Percentiles rank a stretch among this genome's conserved stretches.
These are phyloP conservation scores for Tremellales sp. DNA, from an alignment of 1,284 basidiomycete genomes.

Conservation along the genomic window DNA sequence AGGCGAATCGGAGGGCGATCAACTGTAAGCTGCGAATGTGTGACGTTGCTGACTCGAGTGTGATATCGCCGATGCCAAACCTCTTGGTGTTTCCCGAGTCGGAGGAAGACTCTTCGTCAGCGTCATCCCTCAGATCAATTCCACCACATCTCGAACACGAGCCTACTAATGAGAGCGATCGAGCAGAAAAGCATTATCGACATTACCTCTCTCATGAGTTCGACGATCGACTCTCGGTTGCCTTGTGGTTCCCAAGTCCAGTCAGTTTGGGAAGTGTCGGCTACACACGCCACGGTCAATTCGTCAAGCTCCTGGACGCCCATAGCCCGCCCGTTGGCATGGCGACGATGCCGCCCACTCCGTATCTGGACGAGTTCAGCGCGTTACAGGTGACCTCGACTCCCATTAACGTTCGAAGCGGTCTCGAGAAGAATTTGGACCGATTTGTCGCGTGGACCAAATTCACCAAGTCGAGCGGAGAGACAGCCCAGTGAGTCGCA, in stretches of 20 bases:
- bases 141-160: conserved; percentile 18
- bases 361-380: conserved; percentile 58
- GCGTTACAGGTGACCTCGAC: conserved; percentile 45
- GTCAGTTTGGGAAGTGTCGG: conserved; percentile 66
- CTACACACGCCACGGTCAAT: conserved; percentile 61
- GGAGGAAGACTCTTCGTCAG: conserved; percentile 16
- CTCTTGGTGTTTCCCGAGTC: conserved; percentile 9
- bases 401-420: conserved; percentile 56
- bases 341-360: conserved; percentile 39
- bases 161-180: conserved; percentile 25
- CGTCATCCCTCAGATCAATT: conserved; percentile 20
- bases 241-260: conserved; percentile 63
- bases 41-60: conserved; percentile 5
- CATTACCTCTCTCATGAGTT: conserved; percentile 57
- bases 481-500: conserved; percentile 33
- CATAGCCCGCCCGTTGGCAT: conserved; percentile 27
- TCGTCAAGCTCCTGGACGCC: conserved; percentile 64
- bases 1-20: conserved; percentile 4
- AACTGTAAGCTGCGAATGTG: conserved; percentile 10
- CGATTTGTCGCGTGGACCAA: conserved; percentile 55
- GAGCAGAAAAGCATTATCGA: conserved; percentile 35
- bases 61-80: conserved; percentile 13
- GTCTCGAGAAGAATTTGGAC: conserved; percentile 58
- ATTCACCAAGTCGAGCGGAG: conserved; percentile 44
- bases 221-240: conserved; percentile 62